Evolutionary conservation across 495 filamentous ascomycete genomes (phyloP).

Genomic region (Aspergillus affinis): DNA sequence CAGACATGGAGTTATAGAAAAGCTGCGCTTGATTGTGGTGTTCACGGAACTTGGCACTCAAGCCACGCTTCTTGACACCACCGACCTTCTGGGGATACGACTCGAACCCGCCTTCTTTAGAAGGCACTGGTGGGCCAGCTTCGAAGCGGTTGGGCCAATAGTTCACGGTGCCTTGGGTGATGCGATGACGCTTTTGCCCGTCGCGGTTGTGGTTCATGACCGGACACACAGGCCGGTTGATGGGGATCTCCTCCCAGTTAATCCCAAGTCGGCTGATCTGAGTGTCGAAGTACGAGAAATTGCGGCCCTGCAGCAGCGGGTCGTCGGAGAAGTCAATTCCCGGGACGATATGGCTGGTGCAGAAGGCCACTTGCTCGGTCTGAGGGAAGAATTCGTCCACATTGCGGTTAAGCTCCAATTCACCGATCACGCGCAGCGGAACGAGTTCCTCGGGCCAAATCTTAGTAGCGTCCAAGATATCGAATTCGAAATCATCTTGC

Average conservation of each 20-base stretch:
- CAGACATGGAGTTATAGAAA: slow-evolving; percentile 80
- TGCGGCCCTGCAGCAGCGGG: slow-evolving; percentile 77
- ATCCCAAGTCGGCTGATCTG: slow-evolving; percentile 78
- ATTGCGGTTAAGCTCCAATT: slow-evolving; percentile 80
- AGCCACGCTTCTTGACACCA: slow-evolving; percentile 67
- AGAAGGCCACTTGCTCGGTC: slow-evolving; percentile 80
- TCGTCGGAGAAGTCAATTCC: slow-evolving; percentile 88
- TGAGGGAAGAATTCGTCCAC: slow-evolving; percentile 85
- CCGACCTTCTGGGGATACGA: slow-evolving; percentile 65
- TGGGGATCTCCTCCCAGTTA: slow-evolving; percentile 85
- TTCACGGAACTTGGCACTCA: slow-evolving; percentile 78
- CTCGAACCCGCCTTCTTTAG: slow-evolving; percentile 64
- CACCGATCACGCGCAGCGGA: slow-evolving; percentile 76
- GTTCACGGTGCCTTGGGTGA: slow-evolving; percentile 71
- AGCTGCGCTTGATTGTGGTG: slow-evolving; percentile 63
- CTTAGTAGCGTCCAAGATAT: slow-evolving; percentile 90
- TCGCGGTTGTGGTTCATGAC: slow-evolving; percentile 48
- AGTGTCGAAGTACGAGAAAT: slow-evolving; percentile 87
- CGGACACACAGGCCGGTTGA: slow-evolving; percentile 77
- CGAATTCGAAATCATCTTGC: slow-evolving; percentile 82
- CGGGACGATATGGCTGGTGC: slow-evolving; percentile 80
- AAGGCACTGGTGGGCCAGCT: slow-evolving; percentile 57
- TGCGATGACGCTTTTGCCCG: slow-evolving; percentile 42
- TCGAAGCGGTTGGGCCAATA: slow-evolving; percentile 88
- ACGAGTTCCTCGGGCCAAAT: slow-evolving; percentile 84